Conservation (phyloP, 2,329 filamentous ascomycete genomes). For the Xylariaceae sp. region DNA sequence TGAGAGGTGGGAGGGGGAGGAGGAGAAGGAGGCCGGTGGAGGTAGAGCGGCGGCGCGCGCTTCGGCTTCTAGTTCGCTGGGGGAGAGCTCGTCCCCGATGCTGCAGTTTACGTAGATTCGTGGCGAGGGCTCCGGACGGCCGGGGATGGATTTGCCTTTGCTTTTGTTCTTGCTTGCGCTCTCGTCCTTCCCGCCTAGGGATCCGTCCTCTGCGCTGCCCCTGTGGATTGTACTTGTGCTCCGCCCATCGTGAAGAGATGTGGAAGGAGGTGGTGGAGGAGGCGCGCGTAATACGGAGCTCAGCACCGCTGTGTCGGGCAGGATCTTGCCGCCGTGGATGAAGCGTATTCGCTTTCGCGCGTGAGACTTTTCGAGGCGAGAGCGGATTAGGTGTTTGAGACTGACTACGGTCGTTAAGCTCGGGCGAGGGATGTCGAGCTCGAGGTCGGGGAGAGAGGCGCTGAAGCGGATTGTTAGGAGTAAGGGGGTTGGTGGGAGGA, state of each 20-base stretch:
- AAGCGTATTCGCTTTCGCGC: conserved; percentile 79
- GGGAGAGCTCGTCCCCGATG: conserved; percentile 76
- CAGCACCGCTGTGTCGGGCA: conserved; percentile 76
- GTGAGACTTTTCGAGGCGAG: conserved; percentile 67
- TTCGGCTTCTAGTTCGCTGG: conserved; percentile 74
- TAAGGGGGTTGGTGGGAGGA: conserved; percentile 48
- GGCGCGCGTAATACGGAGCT: conserved; percentile 70
- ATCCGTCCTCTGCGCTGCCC: no score
- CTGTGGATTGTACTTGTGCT: no score
- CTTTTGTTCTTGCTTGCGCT: conserved; percentile 49
- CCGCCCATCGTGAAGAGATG: conserved; percentile 23
- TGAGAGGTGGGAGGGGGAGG: not conserved
- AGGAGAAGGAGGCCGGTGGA: conserved; percentile 17
- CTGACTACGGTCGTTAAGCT: conserved; percentile 74
- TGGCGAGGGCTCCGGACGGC: conserved; percentile 51
- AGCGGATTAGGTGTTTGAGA: conserved; percentile 83
- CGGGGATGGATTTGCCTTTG: conserved; percentile 73
- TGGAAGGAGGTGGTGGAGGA: conserved; percentile 54
- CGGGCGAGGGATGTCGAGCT: conserved; percentile 75
- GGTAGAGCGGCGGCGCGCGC: conserved; percentile 49
- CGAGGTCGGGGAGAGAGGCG: conserved; percentile 80
- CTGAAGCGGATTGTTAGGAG: conserved; percentile 92
- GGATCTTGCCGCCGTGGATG: conserved; percentile 87
- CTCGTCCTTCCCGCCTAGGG: no score
- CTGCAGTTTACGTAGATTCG: conserved; percentile 93